Percentiles rank a stretch among this genome's conserved stretches.
Evolutionary conservation across 1,284 basidiomycete genomes (phyloP).

Genomic region (Papiliotrema laurentii): DNA sequence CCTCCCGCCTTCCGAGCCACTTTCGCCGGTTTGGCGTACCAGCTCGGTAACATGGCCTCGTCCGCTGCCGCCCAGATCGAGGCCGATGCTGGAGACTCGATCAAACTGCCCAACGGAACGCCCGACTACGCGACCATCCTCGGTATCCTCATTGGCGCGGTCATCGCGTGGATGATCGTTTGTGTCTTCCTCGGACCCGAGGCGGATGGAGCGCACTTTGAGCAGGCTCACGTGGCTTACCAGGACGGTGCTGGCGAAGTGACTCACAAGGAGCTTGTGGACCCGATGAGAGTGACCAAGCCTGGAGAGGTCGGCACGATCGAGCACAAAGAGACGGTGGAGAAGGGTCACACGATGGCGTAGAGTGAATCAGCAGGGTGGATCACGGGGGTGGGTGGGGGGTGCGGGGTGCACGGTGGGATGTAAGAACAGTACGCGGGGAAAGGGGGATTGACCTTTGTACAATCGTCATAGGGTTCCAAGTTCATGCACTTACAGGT

Average conservation of each 20-base stretch:
- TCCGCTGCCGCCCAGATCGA: slow-evolving; percentile 87
- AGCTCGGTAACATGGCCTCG: slow-evolving; percentile 68
- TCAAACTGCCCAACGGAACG: slow-evolving; percentile 46
- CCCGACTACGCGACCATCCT: slow-evolving; percentile 75
- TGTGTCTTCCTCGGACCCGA: slow-evolving; percentile 51
- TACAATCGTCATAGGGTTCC: too few species aligned
- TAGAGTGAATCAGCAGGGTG: too few species aligned
- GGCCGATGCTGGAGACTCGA: slow-evolving; percentile 57
- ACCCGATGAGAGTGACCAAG: too few species aligned
- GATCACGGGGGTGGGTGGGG: too few species aligned
- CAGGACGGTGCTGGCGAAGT: slow-evolving; percentile 61
- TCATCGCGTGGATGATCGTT: slow-evolving; percentile 44
- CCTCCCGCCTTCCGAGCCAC: slow-evolving; percentile 81
- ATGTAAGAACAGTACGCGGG: too few species aligned
- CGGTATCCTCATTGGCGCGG: slow-evolving; percentile 73
- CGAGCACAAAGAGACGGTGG: too few species aligned
- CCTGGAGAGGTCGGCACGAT: too few species aligned
- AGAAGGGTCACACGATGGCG: too few species aligned
- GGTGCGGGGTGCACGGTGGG: too few species aligned
- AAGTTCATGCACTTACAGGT: too few species aligned
- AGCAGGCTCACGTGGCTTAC: slow-evolving; percentile 72
- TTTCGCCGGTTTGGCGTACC: slow-evolving; percentile 88
- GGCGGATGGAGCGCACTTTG: slow-evolving; percentile 73
- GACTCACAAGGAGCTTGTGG: slow-evolving; percentile 1
- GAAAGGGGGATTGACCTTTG: too few species aligned